These are phyloP conservation scores for Wickerhamomyces silvicola DNA, from an alignment of 805 yeast genomes.

Conservation along the genomic window DNA sequence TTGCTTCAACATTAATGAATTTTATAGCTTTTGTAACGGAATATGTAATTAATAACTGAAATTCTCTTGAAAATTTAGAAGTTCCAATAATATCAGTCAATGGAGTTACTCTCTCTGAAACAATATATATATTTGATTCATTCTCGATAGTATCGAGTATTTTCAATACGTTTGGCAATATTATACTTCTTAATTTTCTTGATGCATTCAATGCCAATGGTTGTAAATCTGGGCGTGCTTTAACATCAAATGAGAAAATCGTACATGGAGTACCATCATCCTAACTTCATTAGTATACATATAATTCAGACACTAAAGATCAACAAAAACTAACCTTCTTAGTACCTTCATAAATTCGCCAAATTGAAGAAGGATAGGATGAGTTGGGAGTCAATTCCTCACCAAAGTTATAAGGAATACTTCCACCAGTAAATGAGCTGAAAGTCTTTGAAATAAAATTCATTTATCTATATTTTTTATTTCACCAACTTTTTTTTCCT, in stretches of 20 bases:
- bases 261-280: constrained; percentile 48
- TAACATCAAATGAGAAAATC: constrained; percentile 57
- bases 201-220: constrained; percentile 39
- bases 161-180: constrained; percentile 63
- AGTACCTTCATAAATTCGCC: constrained; percentile 60
- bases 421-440: constrained; percentile 46
- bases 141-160: constrained; percentile 59
- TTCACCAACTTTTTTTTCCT: background rate
- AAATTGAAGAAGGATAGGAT: constrained; percentile 37
- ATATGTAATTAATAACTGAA: constrained; percentile 48
- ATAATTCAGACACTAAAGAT: background rate
- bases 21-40: constrained; percentile 48
- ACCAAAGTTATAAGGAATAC: constrained; percentile 54
- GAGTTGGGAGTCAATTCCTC: constrained; percentile 30
- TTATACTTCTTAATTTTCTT: constrained; percentile 45
- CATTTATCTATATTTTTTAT: constrained; percentile 38
- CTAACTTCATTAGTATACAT: constrained; percentile 24
- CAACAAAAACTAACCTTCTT: constrained; percentile 27
- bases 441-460: constrained; percentile 64
- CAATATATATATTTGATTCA: constrained; percentile 49
- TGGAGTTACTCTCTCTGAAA: constrained; percentile 64
- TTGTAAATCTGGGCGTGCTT: constrained; percentile 27
- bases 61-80: constrained; percentile 25
- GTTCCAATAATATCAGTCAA: constrained; percentile 34
- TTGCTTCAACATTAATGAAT: constrained; percentile 48